These are phyloP conservation scores for Scutellaria galericulata DNA, from an alignment of 257 asterid genomes.

Conservation along the genomic window DNA sequence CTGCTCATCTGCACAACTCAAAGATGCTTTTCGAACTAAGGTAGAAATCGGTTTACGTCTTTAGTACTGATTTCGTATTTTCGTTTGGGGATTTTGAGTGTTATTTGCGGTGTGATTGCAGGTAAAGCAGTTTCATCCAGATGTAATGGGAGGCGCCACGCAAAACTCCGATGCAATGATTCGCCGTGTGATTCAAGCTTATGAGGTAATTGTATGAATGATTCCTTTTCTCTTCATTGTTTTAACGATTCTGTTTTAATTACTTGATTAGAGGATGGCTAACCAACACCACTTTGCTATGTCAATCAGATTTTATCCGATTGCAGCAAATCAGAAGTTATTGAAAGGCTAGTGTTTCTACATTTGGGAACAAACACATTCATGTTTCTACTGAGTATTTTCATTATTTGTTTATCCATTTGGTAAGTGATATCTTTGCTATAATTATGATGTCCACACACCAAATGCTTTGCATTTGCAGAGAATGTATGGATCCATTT, in stretches of 20 bases:
- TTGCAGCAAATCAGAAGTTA: slow-evolving; percentile 73
- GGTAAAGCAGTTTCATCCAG: slow-evolving; percentile 93
- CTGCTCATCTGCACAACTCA: slow-evolving; percentile 67
- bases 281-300: slow-evolving; percentile 35
- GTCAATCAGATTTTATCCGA: slow-evolving; percentile 66
- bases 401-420: background rate
- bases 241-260: slow-evolving; percentile 3
- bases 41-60: slow-evolving; percentile 38
- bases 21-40: slow-evolving; percentile 86
- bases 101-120: slow-evolving; percentile 30
- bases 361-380: background rate
- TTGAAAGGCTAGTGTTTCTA: slow-evolving; percentile 60
- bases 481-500: slow-evolving; percentile 92
- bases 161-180: slow-evolving; percentile 68
- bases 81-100: background rate
- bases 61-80: background rate
- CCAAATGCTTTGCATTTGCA: slow-evolving; percentile 38
- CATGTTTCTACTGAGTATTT: background rate
- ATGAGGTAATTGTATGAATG: slow-evolving; percentile 54
- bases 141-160: slow-evolving; percentile 52
- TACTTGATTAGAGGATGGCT: slow-evolving; percentile 33
- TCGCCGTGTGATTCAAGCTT: slow-evolving; percentile 86
- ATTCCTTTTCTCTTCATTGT: slow-evolving; percentile 10
- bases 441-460: background rate
- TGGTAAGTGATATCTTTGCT: background rate